Conservation (phyloP, 2,329 filamentous ascomycete genomes). For the Pseudocercospora eumusae region DNA sequence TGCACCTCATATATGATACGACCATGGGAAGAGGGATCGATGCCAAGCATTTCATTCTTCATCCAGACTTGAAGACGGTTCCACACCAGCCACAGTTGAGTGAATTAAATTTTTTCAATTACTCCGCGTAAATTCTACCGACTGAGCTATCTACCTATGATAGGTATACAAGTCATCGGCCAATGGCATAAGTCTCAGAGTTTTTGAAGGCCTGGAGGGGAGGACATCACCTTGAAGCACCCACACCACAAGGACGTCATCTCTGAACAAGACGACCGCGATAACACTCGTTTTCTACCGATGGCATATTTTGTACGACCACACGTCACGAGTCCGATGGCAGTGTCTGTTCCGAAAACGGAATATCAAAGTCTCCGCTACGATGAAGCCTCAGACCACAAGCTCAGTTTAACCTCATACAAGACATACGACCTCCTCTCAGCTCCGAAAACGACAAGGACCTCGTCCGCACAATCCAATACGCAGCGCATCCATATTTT, state of each 20-base stretch:
- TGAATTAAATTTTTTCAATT: no score
- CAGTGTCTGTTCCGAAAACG: conserved; percentile 70
- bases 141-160: no score
- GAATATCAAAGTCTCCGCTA: conserved; percentile 68
- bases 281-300: conserved; percentile 67
- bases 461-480: conserved; percentile 71
- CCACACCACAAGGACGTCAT: conserved; percentile 71
- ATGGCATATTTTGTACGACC: conserved; percentile 81
- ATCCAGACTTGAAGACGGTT: conserved; percentile 78
- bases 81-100: conserved; percentile 64
- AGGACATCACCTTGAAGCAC: conserved; percentile 68
- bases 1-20: conserved; percentile 67
- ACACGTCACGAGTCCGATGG: conserved; percentile 70
- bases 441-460: conserved; percentile 63
- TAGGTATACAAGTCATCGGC: conserved; percentile 77
- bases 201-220: conserved; percentile 69
- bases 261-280: conserved; percentile 60
- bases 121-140: conserved; percentile 53
- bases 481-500: conserved; percentile 78
- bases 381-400: conserved; percentile 69
- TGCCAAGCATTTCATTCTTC: conserved; percentile 64
- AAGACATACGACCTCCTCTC: conserved; percentile 69
- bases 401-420: conserved; percentile 66
- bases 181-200: conserved; percentile 66
- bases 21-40: conserved; percentile 76